Percentiles rank a stretch among this genome's conserved stretches.
Evolutionary conservation across 441 rosid genomes (phyloP).

Genomic region (Corymbia calophylla): DNA sequence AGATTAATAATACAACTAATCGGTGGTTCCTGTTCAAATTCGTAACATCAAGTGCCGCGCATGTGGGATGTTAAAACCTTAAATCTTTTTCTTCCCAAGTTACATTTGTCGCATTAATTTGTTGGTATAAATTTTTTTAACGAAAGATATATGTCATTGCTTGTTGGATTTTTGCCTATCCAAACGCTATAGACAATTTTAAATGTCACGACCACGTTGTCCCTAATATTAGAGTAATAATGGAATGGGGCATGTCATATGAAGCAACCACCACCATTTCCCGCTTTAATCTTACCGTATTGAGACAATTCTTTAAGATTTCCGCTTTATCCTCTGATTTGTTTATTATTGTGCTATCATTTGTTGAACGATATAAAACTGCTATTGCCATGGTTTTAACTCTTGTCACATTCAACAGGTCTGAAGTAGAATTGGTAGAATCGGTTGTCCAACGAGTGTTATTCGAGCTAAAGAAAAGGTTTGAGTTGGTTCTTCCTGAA

Average conservation of each 20-base stretch:
- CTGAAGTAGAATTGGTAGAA: too few species aligned
- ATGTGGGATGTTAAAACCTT: not conserved
- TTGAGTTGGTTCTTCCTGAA: rapidly evolving
- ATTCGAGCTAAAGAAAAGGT: too few species aligned
- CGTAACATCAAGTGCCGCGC: not conserved
- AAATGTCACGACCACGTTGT: not conserved
- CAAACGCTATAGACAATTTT: not conserved
- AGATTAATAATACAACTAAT: too few species aligned
- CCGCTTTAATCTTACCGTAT: not conserved
- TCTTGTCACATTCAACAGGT: too few species aligned
- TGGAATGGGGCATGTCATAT: not conserved
- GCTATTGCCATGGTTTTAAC: not conserved
- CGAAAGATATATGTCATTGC: not conserved
- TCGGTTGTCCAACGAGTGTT: too few species aligned
- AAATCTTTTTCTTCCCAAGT: not conserved
- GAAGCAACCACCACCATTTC: not conserved
- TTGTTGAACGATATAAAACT: not conserved
- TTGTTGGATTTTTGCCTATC: not conserved
- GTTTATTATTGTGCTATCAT: not conserved
- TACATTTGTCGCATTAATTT: not conserved
- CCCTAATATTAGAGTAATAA: too few species aligned
- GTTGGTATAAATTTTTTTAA: not conserved
- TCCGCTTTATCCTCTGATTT: not conserved
- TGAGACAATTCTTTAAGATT: not conserved
- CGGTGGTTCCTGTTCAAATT: too few species aligned